Evolutionary conservation across 2,329 filamentous ascomycete genomes (phyloP), one percentile per base, ranked within the genome.

Genomic region (Trichoderma guizhouense): DNA sequence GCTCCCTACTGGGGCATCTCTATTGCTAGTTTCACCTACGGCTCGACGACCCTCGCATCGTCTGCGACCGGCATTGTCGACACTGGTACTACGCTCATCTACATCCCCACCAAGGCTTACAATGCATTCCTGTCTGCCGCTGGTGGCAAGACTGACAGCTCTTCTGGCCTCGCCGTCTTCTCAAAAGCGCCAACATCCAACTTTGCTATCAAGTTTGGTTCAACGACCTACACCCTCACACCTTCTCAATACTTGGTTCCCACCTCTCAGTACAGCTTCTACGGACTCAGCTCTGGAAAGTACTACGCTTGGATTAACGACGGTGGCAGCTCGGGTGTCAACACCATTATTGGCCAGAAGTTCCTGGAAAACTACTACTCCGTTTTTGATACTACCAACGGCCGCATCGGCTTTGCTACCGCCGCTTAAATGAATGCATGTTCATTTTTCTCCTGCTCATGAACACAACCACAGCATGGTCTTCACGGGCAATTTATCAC

Each of bases 1-100:
- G 60, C 60, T 26, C 7, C 21, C 60, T 77, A 77, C 74, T 77
- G 75, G 76, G 75, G 76, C 12, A 75, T 77, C 57, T 62, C 60
- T 26, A 75, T 76, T 36, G 72, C 76, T 51, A 74, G 73, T 58
- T 75, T 76, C 72, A 73, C 71, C 28, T 76, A 78, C 34, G 76
- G 74, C 72, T 71, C 73, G 14, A 75, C 71, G 9, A 73, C 68
- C 12, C 74, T 74, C 18, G 71, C 71, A 4, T 74, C 72, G 11
- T 71, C 70, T 32, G 72, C 71, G 34, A 72, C 72, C 26, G 76
- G 72, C 47, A 77, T 77, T 53, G 75, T 78, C 69, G 76, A 78
- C 74, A 77, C 75, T 21, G 76, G 77, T 39, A 77, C 76, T n/a
- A 77, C 76, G 0, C 72, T 78, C n/a, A 76, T 77, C 72, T 77